Evolutionary conservation across 176 grass and related monocot genomes (phyloP), one percentile per base, ranked within the genome.

Genomic region (Phragmites australis): DNA sequence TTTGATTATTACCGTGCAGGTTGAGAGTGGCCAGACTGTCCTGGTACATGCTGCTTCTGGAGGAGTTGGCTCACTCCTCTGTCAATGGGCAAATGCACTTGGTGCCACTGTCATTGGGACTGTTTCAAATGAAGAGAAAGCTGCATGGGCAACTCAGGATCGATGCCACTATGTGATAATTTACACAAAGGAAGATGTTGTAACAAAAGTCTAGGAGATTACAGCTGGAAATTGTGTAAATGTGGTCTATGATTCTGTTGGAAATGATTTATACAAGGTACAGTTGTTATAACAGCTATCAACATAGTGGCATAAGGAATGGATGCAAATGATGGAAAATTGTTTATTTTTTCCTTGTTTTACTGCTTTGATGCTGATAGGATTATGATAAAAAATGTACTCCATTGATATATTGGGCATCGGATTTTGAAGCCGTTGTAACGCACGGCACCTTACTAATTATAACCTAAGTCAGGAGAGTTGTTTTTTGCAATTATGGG

Each of bases 221-320:
- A 98, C 95, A 64, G 70, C 29, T 11, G 92, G 83, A 13, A 93
- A 91, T 80, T 92, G 92, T 50, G 95, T 98, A 17, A 77, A 93
- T 51, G 90, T 88, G 48, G 92, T 98, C 27, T 98, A 98, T 81
- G 95, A 98, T 87, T 93, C 92, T 51, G 90, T 98, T 39, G 95
- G 95, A 26, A 98, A 94, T 84, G 95, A 98, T 34, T 93, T 90
- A 53, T 93, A 87, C 83, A 79, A 91, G 92, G 92, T 97, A 89
- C 49, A 41, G 40, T 37, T 37, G 34, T 37, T 37, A 37, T 37
- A 37, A 37, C 34, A 37, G 34, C 23, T 17, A 15, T 59, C 44
- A 39, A 9, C 30, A n/a, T n/a, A n/a, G n/a, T n/a, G n/a, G n/a
- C n/a, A n/a, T n/a, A n/a, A n/a, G n/a, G n/a, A n/a, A n/a, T n/a